Conservation (phyloP, 108 stramenopile genomes). For the Mayamaea pseudoterrestris region DNA sequence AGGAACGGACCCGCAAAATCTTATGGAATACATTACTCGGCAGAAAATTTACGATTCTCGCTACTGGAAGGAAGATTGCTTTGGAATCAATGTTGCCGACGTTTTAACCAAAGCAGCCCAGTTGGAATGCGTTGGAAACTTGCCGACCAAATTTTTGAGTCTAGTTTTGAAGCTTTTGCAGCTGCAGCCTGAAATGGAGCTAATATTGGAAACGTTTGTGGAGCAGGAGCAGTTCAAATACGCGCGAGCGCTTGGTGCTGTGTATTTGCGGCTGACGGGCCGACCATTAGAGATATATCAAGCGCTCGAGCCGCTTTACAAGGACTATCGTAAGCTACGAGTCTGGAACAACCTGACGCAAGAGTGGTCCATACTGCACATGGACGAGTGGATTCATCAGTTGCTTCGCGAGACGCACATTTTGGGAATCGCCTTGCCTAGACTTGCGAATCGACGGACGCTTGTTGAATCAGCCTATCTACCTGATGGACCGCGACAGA, state of each 20-base stretch:
- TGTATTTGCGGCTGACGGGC: constrained; percentile 91
- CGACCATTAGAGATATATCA: constrained; percentile 88
- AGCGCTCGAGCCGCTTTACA: constrained; percentile 82
- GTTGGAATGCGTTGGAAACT: constrained; percentile 78
- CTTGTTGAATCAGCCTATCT: constrained; percentile 71
- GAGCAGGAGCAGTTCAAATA: constrained; percentile 96
- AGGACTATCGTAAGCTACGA: constrained; percentile 80
- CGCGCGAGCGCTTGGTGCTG: constrained; percentile 84
- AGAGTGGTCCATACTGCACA: constrained; percentile 77
- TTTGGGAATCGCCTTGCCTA: constrained; percentile 87
- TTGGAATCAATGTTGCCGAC: constrained; percentile 84
- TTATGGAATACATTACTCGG: constrained; percentile 97
- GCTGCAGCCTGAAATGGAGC: constrained; percentile 89
- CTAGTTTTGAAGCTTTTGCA: constrained; percentile 93
- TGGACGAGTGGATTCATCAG: constrained; percentile 90
- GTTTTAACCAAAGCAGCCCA: constrained; percentile 87
- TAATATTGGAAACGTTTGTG: constrained; percentile 74
- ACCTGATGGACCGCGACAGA: constrained; percentile 39
- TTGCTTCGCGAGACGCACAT: constrained; percentile 44
- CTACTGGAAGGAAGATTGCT: constrained; percentile 86
- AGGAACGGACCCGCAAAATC: constrained; percentile 97
- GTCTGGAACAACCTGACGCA: constrained; percentile 10
- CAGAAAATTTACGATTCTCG: constrained; percentile 88
- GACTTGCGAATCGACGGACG: constrained; percentile 66
- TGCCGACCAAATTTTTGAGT: constrained; percentile 92